A percentile compares a stretch with the other conserved stretches of the same genome.
phyloP scores from a whole-genome alignment of 257 asterid species.

The Gynochthodes officinalis region DNA sequence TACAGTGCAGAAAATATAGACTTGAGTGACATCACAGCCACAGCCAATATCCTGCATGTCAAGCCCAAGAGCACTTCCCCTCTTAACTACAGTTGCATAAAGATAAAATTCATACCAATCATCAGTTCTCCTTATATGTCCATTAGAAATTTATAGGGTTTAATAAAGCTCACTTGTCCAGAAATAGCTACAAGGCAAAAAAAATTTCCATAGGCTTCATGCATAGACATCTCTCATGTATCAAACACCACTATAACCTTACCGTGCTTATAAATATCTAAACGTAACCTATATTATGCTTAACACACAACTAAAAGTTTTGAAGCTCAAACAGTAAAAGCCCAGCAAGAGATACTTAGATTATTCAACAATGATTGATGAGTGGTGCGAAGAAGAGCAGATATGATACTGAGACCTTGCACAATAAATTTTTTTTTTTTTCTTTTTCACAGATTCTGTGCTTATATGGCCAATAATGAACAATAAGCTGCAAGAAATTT shows the following conservation, averaged over 20 bases:
- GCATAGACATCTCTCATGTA: not conserved
- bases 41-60: not conserved
- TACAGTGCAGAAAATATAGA: not conserved
- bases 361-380: not conserved
- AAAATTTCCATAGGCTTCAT: not conserved
- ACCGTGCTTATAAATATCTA: not conserved
- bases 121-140: not conserved
- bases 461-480: not conserved
- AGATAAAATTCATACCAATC: not conserved
- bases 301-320: not conserved
- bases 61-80: not conserved
- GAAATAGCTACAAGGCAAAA: constrained; percentile 1
- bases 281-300: not conserved
- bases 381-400: not conserved
- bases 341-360: not conserved
- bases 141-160: not conserved
- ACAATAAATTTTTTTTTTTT: too few species aligned
- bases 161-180: not conserved
- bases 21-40: not conserved
- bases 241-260: not conserved
- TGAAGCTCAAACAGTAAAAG: not conserved
- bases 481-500: not conserved
- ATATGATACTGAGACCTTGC: not conserved
- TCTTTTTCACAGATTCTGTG: not conserved
- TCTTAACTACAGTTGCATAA: not conserved